Evolutionary conservation across 306 rosid genomes (phyloP), one percentile per base, ranked within the genome.

Genomic region (Geum urbanum): DNA sequence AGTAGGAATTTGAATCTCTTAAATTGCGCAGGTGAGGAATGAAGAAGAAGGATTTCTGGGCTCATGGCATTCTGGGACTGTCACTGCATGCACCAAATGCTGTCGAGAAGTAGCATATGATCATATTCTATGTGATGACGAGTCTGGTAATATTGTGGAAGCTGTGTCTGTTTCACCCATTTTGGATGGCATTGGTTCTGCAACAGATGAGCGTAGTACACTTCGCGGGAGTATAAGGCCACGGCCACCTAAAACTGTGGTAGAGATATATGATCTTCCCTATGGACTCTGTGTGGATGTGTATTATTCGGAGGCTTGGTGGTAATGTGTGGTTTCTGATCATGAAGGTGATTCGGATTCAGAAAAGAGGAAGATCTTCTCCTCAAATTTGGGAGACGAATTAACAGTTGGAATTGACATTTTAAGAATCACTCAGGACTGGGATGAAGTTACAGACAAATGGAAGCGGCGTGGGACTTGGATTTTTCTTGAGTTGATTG

Each of bases 291-390:
- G 95, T 76, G 97, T 94, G 65, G 98, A 90, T 76, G 97, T 78
- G 27, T 49, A 59, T 63, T 57, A 87, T 47, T 50, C 40, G 59
- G 98, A 94, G 8, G 96, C 92, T 55, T 94, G 98, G 98, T 90
- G 98, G 98, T 97, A 94, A 85, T 97, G 99, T 16, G 97, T 94
- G 40, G 63, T 94, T 44, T 88, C 83, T 72, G 99, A 94, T 63
- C 86, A 78, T 1, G 74, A 72, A 75, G 83, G 87, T 35, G 95
- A 84, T 71, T 80, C 46, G 2, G 37, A 32, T 32, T 32, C 37
- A 41, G 77, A 83, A 48, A 69, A 85, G 77, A 80, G 97, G 74
- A 78, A 35, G 63, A 61, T 91, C 63, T 88, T 90, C 78, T 94
- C 91, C 68, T 95, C 96, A 0, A 97, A 91, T 74, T 72, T 87